A percentile compares a stretch with the other conserved stretches of the same genome.
These are phyloP conservation scores for Verticillium albo-atrum DNA, from an alignment of 2,329 filamentous ascomycete genomes.

Conservation along the genomic window DNA sequence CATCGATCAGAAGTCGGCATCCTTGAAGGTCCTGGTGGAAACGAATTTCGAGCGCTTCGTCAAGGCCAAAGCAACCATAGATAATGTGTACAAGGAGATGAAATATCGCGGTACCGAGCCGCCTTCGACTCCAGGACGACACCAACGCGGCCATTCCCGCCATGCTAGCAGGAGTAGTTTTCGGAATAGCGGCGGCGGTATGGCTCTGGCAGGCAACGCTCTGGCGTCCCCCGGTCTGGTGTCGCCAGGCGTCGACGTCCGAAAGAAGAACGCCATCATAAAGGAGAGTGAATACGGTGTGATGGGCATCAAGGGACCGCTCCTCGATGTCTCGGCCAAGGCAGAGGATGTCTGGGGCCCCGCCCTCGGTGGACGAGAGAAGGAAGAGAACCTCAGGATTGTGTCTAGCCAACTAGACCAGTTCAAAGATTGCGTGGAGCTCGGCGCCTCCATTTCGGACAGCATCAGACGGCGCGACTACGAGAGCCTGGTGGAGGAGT, in stretches of 20 bases:
- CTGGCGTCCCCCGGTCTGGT: slow-evolving; percentile 25
- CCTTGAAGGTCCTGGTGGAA: slow-evolving; percentile 91
- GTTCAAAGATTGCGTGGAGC: slow-evolving; percentile 77
- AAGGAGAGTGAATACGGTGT: slow-evolving; percentile 94
- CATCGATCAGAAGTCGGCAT: slow-evolving; percentile 97
- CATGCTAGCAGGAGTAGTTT: slow-evolving; percentile 65
- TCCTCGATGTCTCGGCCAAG: slow-evolving; percentile 87
- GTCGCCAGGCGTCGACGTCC: slow-evolving; percentile 44
- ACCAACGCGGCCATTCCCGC: slow-evolving; percentile 52
- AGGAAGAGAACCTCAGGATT: slow-evolving; percentile 79
- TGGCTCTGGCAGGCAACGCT: slow-evolving; percentile 32
- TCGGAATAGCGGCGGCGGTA: slow-evolving; percentile 43
- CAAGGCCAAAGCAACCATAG: slow-evolving; percentile 93
- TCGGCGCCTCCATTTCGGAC: slow-evolving; percentile 72
- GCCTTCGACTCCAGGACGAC: slow-evolving; percentile 28
- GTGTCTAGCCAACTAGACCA: slow-evolving; percentile 72
- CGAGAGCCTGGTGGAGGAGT: slow-evolving; percentile 81
- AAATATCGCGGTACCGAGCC: slow-evolving; percentile 63
- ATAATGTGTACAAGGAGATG: slow-evolving; percentile 99
- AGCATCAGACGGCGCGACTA: slow-evolving; percentile 90
- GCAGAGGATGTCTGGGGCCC: slow-evolving; percentile 98
- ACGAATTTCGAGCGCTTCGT: slow-evolving; percentile 99
- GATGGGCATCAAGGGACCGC: slow-evolving; percentile 78
- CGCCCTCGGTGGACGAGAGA: slow-evolving; percentile 83
- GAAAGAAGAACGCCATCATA: slow-evolving; percentile 82